Conservation (phyloP, 148 eudicot species). For the Chenopodium berlandieri region DNA sequence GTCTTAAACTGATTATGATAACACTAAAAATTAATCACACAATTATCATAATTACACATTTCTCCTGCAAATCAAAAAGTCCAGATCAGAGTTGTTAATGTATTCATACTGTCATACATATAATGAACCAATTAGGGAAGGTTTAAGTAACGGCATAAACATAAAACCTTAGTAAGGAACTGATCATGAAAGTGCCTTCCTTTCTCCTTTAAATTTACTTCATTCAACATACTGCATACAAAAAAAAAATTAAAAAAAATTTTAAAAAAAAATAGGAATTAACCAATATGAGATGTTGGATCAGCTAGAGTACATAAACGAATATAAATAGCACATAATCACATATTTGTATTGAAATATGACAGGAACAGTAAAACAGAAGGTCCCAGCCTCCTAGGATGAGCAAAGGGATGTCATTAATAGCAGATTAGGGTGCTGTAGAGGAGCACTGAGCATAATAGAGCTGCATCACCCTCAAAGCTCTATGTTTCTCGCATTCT, state of each 20-base stretch:
- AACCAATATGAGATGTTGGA: background rate
- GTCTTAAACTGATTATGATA: no score
- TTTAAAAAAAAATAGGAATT: background rate
- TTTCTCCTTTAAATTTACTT: conserved; percentile 84
- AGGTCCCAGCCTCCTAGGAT: background rate
- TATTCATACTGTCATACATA: background rate
- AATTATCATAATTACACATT: background rate
- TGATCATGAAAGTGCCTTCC: conserved; percentile 90
- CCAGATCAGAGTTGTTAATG: background rate
- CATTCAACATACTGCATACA: conserved; percentile 72
- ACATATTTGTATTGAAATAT: background rate
- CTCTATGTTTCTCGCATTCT: background rate
- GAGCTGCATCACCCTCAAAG: background rate
- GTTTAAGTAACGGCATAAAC: background rate
- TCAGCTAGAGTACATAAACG: background rate
- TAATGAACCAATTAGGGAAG: background rate
- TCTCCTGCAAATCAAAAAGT: background rate
- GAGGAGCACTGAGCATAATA: background rate
- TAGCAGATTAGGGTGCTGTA: background rate
- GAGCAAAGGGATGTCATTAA: background rate
- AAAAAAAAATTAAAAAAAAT: background rate
- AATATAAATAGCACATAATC: no score
- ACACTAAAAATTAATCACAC: background rate
- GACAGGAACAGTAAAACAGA: background rate
- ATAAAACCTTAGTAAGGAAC: conserved; percentile 82